Evolutionary conservation across 345 rosid species (phyloP).

Genomic region (Carallia brachiata): DNA sequence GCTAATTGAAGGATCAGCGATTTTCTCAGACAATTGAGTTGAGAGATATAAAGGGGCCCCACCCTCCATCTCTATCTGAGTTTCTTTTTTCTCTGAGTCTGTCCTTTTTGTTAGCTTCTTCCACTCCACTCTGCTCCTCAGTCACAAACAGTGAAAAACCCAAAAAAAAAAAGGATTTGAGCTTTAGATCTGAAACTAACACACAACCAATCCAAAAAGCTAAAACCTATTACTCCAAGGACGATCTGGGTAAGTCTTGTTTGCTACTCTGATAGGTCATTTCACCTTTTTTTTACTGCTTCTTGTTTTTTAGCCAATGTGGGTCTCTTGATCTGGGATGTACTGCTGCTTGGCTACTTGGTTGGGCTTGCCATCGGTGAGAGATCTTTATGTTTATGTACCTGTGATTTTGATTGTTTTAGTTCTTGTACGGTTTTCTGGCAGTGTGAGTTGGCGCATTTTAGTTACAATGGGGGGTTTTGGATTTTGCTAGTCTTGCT

Average conservation of each 20-base stretch:
- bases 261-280: background rate
- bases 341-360: constrained; percentile 27
- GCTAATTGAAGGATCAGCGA: background rate
- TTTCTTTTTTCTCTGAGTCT: background rate
- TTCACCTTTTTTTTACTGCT: constrained; percentile 4
- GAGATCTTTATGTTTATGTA: constrained; percentile 31
- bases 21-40: too few species aligned
- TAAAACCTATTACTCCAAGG: constrained; percentile 2
- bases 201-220: constrained; percentile 2
- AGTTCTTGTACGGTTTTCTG: constrained; percentile 3
- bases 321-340: constrained; percentile 31
- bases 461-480: constrained; percentile 1
- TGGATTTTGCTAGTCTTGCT: background rate
- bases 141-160: constrained; percentile 1
- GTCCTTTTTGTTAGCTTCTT: constrained; percentile 20
- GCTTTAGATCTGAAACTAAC: constrained; percentile 42
- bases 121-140: background rate
- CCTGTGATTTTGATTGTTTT: constrained; percentile 22
- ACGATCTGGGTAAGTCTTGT: constrained; percentile 25
- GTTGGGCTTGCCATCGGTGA: constrained; percentile 4
- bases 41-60: constrained; percentile 20
- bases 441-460: constrained; percentile 7
- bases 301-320: background rate
- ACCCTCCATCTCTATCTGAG: background rate
- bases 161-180: background rate